Base-by-base conservation (phyloP, 331 rosid genomes). In the Rhamnella rubrinervis region DNA sequence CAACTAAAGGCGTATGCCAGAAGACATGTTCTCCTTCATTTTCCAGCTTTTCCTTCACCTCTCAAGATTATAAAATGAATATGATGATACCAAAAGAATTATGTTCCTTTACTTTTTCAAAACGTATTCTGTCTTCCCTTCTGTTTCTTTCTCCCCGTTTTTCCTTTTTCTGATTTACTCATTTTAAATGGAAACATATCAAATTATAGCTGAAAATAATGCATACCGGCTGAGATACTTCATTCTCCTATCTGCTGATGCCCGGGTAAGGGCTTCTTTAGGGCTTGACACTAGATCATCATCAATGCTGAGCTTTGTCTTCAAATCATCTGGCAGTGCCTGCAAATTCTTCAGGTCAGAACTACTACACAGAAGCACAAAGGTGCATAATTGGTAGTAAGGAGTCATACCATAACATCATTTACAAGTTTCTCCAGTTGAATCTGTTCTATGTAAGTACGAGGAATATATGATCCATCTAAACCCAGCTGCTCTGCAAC, bases 311-410 rank as follows among this genome's bases (percentile, higher is more conserved):
- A 95, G 96, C 77, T 91, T 85, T 68, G 97, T 66, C 82, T 68
- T 91, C 69, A 95, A 85, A 82, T 95, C 99, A 81, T 87, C 99
- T 67, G 99, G 99, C 86, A 95, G 75, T 55, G 99, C 83, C 99
- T 95, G 86, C 69, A 85, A 50, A 82, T 64, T 74, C 78, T 80
- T 68, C 77, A 74, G 66, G 67, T 79, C 70, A 93, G 70, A 31
- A 31, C 31, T 39, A 68, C 63, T 47, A 71, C 41, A 66, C 41
- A 55, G 40, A 58, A 65, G 67, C 77, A 73, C 25, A 65, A 40
- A 53, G 80, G 38, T 65, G 67, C 53, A 73, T 14, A 55, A 52
- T 67, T 44, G 63, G 64, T 41, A n/a, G 69, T 21, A 74, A 44
- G 41, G 63, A 52, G 63, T 61, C 87, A 63, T 84, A 95, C 99